Base-by-base conservation (phyloP, 345 rosid genomes). In the Camelina neglecta region DNA sequence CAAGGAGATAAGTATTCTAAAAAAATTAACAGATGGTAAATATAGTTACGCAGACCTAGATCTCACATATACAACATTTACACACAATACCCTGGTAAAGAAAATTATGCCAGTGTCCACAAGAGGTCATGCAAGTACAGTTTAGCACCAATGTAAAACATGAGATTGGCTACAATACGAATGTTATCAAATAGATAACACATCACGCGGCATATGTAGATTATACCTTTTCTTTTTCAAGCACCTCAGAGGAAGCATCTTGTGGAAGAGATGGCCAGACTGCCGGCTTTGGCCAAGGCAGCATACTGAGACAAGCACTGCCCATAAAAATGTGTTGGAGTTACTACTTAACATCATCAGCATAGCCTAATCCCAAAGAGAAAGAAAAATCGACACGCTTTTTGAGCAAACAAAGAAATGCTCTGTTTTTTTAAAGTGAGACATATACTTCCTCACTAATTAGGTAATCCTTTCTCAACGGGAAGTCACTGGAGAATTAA, bases 291-390 rank as follows among this genome's bases (percentile, higher is more conserved):
- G 99, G 97, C 99, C 99, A 95, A 71, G 98, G 94, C 49, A 95
- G 90, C 98, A 95, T 90, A 83, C 99, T 92, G 60, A 95, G 96
- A 26, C 86, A 90, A 74, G 98, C 99, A 86, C 99, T 92, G 93
- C 80, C 60, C 81, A 80, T 68, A 26, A 81, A 77, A 53, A 75
- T 36, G 75, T 49, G 58, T 59, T 49, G 20, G 72, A 20, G 62
- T 75, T 31, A 59, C 58, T 66, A 74, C 58, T 11, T 49, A 53
- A 58, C 24, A 39, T 20, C 45, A 81, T 51, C 45, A 67, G 15
- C 26, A 41, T 16, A 36, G 60, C 55, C 48, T 65, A 55, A 59
- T 53, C 72, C 70, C 48, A 53, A 55, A 58, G 33, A 74, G 39
- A 41, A 23, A 59, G 58, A 20, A 58, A 54, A 47, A 24, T 12